Conservation (phyloP, 1,139 yeast genomes). For the Zygotorulaspora mrakii region DNA sequence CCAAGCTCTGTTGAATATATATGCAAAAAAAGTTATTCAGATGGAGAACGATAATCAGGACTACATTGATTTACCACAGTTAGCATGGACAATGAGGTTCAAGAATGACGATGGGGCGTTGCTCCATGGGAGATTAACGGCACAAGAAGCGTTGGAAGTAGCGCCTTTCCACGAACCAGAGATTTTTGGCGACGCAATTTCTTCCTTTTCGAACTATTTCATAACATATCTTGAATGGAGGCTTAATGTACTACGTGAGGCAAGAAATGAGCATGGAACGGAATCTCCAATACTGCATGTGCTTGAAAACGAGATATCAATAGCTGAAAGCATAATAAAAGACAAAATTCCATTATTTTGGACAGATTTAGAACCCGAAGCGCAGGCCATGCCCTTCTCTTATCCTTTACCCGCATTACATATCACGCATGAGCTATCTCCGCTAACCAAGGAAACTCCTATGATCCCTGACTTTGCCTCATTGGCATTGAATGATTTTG, state of each 20-base stretch:
- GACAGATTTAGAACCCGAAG: slow-evolving; percentile 13
- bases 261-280: not conserved
- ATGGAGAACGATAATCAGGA: slow-evolving; percentile 15
- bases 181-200: slow-evolving; percentile 9
- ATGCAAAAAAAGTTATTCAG: slow-evolving; percentile 5
- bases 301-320: slow-evolving; percentile 4
- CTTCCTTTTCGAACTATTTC: slow-evolving; percentile 11
- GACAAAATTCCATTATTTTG: slow-evolving; percentile 10
- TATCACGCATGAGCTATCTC: not conserved
- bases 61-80: slow-evolving; percentile 17
- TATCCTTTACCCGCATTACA: slow-evolving; percentile 1
- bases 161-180: slow-evolving; percentile 11
- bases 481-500: slow-evolving; percentile 3
- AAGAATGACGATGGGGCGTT: slow-evolving; percentile 7
- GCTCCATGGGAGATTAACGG: slow-evolving; percentile 10
- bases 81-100: slow-evolving; percentile 19
- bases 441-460: not conserved
- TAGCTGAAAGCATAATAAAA: slow-evolving; percentile 5
- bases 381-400: not conserved
- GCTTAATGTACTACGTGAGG: slow-evolving; percentile 2
- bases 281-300: slow-evolving; percentile 5
- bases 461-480: not conserved
- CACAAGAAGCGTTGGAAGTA: slow-evolving; percentile 14
- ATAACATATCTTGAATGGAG: slow-evolving; percentile 13
- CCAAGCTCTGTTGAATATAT: not conserved